These are phyloP conservation scores for Geotrichum siamense DNA, from an alignment of 1,139 yeast species.

Conservation along the genomic window DNA sequence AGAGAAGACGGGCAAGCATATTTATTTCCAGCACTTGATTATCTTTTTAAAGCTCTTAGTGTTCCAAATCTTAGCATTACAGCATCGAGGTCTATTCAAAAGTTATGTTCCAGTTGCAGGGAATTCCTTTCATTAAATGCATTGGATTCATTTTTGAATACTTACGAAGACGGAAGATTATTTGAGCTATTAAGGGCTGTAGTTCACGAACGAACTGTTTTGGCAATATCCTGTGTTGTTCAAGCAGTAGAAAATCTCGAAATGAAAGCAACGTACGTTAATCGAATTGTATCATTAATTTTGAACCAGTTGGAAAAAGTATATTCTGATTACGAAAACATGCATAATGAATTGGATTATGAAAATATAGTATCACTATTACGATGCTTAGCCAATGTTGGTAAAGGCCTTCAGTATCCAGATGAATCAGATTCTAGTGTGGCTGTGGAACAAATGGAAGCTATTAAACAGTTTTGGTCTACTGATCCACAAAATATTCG, in stretches of 20 bases:
- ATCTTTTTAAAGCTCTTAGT: conserved; percentile 33
- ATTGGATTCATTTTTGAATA: conserved; percentile 30
- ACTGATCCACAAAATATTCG: conserved; percentile 42
- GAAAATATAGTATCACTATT: conserved; percentile 42
- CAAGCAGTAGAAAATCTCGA: conserved; percentile 28
- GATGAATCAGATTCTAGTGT: conserved; percentile 24
- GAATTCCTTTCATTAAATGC: conserved; percentile 24
- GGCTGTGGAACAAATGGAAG: conserved; percentile 8
- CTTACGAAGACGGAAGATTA: conserved; percentile 27
- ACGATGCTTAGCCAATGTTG: conserved; percentile 57
- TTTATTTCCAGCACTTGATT: conserved; percentile 29
- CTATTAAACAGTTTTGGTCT: conserved; percentile 29
- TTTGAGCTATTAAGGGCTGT: conserved; percentile 14
- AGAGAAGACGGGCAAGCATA: conserved; percentile 27
- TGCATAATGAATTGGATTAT: conserved; percentile 16
- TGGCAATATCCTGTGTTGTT: conserved; percentile 34
- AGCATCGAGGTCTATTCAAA: conserved; percentile 36
- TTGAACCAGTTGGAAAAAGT: conserved; percentile 21
- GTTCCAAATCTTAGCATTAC: conserved; percentile 27
- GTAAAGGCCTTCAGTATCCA: conserved; percentile 48
- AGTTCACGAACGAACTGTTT: conserved; percentile 35
- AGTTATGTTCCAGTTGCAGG: conserved; percentile 35
- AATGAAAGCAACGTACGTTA: conserved; percentile 24
- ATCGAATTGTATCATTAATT: conserved; percentile 25
- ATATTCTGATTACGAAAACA: conserved; percentile 4